Conservation (phyloP, 2,329 filamentous ascomycete species). For the Myriosclerotinia duriaeana region DNA sequence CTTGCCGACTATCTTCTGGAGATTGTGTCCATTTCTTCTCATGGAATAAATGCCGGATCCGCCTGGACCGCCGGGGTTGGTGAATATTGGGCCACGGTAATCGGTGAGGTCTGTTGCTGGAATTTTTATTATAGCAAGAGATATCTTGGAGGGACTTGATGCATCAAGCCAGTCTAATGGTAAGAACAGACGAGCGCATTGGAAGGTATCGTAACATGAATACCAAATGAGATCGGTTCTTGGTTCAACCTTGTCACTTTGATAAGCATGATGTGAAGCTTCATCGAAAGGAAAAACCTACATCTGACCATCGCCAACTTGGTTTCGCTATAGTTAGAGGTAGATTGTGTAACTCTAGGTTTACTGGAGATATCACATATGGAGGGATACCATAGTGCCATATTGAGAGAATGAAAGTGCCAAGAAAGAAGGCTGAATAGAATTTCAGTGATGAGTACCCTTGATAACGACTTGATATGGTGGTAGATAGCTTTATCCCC, state of each 20-base stretch:
- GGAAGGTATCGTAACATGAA: conserved; percentile 31
- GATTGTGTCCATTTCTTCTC: conserved; percentile 35
- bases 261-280: not conserved
- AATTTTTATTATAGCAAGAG: conserved; percentile 31
- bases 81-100: conserved; percentile 32
- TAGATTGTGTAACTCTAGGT: not conserved
- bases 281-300: not conserved
- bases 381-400: conserved; percentile 17
- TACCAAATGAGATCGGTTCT: conserved; percentile 32
- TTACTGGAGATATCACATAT: not conserved
- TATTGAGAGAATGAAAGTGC: not conserved
- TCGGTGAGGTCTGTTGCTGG: conserved; percentile 29
- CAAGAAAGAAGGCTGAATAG: conserved; percentile 2
- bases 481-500: not conserved
- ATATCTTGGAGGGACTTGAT: conserved; percentile 26
- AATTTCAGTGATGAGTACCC: not conserved
- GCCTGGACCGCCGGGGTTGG: conserved; percentile 47
- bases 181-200: conserved; percentile 36
- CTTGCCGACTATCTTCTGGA: conserved; percentile 46
- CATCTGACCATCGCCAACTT: conserved; percentile 3
- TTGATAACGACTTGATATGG: not conserved
- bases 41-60: conserved; percentile 45
- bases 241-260: not conserved
- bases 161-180: conserved; percentile 35
- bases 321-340: not conserved